A percentile compares a stretch with the other conserved stretches of the same genome.
phyloP scores from a whole-genome alignment of 2,329 filamentous ascomycete species.

The Diaporthe sp. region DNA sequence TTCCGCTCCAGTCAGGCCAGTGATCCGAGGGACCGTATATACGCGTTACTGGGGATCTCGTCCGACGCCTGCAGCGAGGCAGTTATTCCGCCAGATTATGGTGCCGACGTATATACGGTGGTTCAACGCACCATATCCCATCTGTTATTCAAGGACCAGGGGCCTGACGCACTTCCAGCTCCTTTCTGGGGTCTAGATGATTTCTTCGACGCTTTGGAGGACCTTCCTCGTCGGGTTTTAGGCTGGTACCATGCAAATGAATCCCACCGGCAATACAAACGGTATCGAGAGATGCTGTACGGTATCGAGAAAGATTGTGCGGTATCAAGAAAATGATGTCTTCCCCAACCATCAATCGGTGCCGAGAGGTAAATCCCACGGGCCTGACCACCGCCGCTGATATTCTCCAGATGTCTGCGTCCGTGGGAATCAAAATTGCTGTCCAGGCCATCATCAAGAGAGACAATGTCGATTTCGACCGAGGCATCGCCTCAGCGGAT shows the following conservation, averaged over 20 bases:
- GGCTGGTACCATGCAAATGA: constrained; percentile 11
- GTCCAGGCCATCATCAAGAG: background rate
- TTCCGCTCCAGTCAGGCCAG: constrained; percentile 6
- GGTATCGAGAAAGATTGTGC: background rate
- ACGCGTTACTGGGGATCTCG: background rate
- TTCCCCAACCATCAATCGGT: background rate
- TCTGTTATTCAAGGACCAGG: background rate
- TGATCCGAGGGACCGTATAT: constrained; percentile 9
- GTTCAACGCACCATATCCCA: constrained; percentile 9
- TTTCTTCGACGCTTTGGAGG: constrained; percentile 1
- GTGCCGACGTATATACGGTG: background rate
- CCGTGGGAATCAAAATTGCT: background rate
- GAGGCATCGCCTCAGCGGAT: background rate
- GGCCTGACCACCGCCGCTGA: no score
- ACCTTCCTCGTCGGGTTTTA: constrained; percentile 4
- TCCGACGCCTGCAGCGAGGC: background rate
- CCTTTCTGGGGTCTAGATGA: constrained; percentile 6
- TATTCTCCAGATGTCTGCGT: no score
- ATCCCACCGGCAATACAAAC: background rate
- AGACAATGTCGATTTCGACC: background rate
- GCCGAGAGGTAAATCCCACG: background rate
- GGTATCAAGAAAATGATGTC: background rate
- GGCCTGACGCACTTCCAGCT: background rate
- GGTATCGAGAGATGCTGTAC: background rate
- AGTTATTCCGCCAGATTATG: background rate